Percentiles rank a stretch among this genome's conserved stretches.
Evolutionary conservation across 805 yeast species (phyloP).

Genomic region (Lachancea thermotolerans): DNA sequence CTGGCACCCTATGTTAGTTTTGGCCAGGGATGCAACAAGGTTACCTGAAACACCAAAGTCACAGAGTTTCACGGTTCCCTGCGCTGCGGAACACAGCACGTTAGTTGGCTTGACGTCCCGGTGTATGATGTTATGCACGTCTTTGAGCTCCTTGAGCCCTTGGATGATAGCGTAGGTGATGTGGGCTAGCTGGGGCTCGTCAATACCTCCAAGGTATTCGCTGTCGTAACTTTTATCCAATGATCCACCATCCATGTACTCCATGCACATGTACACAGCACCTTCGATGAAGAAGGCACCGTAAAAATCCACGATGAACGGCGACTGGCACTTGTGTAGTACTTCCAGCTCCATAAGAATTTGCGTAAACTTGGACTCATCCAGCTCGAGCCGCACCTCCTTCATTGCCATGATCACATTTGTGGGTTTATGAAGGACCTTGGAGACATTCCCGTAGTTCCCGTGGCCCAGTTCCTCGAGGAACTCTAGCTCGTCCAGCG

Average conservation of each 20-base stretch:
- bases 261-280: constrained; percentile 97
- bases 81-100: constrained; percentile 64
- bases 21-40: constrained; percentile 87
- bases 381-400: constrained; percentile 87
- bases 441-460: constrained; percentile 91
- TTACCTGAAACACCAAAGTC: constrained; percentile 97
- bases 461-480: constrained; percentile 91
- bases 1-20: constrained; percentile 95
- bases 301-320: constrained; percentile 89
- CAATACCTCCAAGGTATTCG: constrained; percentile 47
- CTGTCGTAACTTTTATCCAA: constrained; percentile 75
- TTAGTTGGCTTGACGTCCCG: constrained; percentile 97
- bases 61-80: constrained; percentile 85
- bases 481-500: constrained; percentile 75
- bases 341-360: constrained; percentile 95
- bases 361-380: constrained; percentile 88
- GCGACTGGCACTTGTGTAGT: constrained; percentile 83
- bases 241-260: constrained; percentile 95
- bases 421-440: constrained; percentile 89
- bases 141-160: constrained; percentile 81
- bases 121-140: constrained; percentile 86
- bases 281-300: constrained; percentile 98
- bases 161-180: constrained; percentile 72
- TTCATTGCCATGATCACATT: constrained; percentile 95
- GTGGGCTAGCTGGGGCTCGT: constrained; percentile 73